Percentiles rank a stretch among this genome's conserved stretches.
Conservation (phyloP, 2,329 filamentous ascomycete species). For the Gaeumannomyces tritici region DNA sequence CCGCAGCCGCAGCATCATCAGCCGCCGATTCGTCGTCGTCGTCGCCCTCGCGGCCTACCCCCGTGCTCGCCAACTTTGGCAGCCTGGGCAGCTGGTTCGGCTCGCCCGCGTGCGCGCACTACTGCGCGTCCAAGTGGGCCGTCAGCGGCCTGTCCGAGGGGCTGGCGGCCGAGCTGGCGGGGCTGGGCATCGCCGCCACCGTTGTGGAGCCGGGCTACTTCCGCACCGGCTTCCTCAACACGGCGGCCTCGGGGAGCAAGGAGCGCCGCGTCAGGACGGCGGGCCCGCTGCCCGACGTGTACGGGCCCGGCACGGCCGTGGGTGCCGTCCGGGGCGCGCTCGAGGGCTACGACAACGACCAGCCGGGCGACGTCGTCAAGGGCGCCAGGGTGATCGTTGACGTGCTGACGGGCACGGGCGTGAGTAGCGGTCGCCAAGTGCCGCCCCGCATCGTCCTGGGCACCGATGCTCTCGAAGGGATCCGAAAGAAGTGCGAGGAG, state of each 20-base stretch:
- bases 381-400: conserved; percentile 5
- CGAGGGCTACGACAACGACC: background rate
- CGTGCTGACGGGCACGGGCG: conserved; percentile 38
- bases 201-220: conserved; percentile 6
- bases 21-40: too few species aligned
- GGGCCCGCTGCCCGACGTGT: background rate
- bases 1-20: background rate
- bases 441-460: conserved; percentile 47
- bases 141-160: conserved; percentile 54
- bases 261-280: background rate
- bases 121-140: conserved; percentile 70
- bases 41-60: too few species aligned
- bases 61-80: conserved; percentile 2
- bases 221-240: conserved; percentile 3
- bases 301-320: background rate
- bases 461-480: conserved; percentile 31
- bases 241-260: background rate
- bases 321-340: background rate
- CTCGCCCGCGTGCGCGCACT: conserved; percentile 41
- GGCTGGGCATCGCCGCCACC: background rate
- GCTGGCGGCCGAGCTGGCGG: background rate
- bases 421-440: conserved; percentile 35
- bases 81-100: conserved; percentile 1
- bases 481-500: conserved; percentile 31
- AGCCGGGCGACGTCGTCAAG: conserved; percentile 4